phyloP scores from a whole-genome alignment of 1,284 basidiomycete genomes.

The Melampsora occidentalis region DNA sequence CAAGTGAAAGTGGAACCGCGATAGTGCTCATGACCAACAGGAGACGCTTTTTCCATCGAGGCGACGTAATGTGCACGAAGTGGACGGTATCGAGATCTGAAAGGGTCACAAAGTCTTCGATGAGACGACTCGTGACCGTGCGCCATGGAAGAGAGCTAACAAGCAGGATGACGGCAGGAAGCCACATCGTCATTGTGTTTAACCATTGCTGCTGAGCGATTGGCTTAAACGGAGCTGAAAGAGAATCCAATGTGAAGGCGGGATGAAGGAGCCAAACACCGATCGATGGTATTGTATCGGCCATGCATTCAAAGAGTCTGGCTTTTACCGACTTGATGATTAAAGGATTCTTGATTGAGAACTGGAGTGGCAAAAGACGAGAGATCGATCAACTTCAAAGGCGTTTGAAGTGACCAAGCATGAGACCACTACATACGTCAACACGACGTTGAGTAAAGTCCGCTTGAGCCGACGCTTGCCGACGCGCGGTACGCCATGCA shows the following conservation, averaged over 20 bases:
- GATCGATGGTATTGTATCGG: not conserved
- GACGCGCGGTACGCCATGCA: too few relatives aligned
- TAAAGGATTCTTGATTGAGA: too few relatives aligned
- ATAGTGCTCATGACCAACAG: not conserved
- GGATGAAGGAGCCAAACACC: constrained; percentile 1
- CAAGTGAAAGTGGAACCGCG: not conserved
- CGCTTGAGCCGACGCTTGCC: too few relatives aligned
- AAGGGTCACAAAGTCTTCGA: not conserved
- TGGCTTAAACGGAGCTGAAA: not conserved
- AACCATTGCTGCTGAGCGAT: not conserved
- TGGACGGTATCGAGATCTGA: not conserved
- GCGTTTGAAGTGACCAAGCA: too few relatives aligned
- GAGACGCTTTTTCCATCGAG: not conserved
- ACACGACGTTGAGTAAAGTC: too few relatives aligned
- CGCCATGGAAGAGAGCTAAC: not conserved
- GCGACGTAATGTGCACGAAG: not conserved
- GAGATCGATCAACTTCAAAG: too few relatives aligned
- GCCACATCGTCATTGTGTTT: not conserved
- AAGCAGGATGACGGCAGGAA: not conserved
- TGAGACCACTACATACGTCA: too few relatives aligned
- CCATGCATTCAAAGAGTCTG: not conserved
- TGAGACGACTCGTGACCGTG: not conserved
- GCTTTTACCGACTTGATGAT: too few relatives aligned
- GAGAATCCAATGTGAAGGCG: not conserved
- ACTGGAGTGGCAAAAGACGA: too few relatives aligned